Evolutionary conservation across 106 monocot species (phyloP).

Genomic region (Phalaenopsis aphrodite): DNA sequence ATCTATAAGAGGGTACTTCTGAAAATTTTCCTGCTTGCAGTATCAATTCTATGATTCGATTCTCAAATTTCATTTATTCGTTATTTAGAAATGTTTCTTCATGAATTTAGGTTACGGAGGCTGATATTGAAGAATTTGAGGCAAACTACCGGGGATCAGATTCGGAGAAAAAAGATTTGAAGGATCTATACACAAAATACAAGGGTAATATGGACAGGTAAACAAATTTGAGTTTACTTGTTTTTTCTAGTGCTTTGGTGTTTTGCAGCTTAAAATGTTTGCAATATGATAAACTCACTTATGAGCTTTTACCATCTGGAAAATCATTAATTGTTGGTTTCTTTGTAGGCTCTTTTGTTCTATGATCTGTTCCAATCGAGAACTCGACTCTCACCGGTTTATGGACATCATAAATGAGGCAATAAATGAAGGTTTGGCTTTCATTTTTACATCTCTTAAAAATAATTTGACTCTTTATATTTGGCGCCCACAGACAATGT

Average conservation of each 20-base stretch:
- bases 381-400: constrained; percentile 86
- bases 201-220: constrained; percentile 96
- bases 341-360: constrained; percentile 75
- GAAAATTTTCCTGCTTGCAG: background rate
- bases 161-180: constrained; percentile 87
- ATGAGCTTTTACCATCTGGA: background rate
- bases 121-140: constrained; percentile 97
- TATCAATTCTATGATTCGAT: background rate
- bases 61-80: background rate
- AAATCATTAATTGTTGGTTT: background rate
- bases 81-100: background rate
- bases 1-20: constrained; percentile 65
- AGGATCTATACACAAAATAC: constrained; percentile 63
- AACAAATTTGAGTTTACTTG: too few relatives aligned
- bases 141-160: constrained; percentile 91
- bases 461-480: background rate
- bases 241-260: too few relatives aligned
- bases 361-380: constrained; percentile 88
- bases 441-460: background rate
- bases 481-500: background rate
- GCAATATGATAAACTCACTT: background rate
- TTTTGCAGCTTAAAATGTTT: background rate
- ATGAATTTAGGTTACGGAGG: constrained; percentile 65
- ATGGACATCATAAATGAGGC: constrained; percentile 81
- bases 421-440: constrained; percentile 60